Evolutionary conservation across 2,329 filamentous ascomycete genomes (phyloP).

Genomic region (Diaporthe nobilis): DNA sequence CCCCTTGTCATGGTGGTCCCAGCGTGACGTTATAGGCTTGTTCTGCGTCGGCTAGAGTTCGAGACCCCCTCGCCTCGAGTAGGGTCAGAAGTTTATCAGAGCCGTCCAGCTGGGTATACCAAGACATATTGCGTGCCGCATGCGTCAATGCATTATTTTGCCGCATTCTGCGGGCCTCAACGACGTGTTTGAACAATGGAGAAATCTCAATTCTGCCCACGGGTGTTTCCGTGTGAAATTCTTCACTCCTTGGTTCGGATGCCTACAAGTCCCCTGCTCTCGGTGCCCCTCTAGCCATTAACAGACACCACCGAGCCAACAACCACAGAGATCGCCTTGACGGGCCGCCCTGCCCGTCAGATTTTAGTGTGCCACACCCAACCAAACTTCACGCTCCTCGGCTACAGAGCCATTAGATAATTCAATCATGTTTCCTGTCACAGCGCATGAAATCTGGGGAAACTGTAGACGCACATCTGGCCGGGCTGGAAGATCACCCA

Average conservation of each 20-base stretch:
- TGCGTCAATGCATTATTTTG: constrained; percentile 7
- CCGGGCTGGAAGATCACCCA: constrained; percentile 13
- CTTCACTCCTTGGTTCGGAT: neutral
- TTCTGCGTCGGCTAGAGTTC: constrained; percentile 5
- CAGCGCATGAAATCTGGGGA: constrained; percentile 29
- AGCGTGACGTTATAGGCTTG: constrained; percentile 1
- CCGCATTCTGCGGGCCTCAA: neutral
- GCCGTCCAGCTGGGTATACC: neutral
- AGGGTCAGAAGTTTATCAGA: constrained; percentile 8
- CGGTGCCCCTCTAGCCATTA: neutral
- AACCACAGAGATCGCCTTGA: neutral
- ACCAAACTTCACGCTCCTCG: constrained; percentile 8
- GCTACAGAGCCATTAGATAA: constrained; percentile 11
- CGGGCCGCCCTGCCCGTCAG: constrained; percentile 27
- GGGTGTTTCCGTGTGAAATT: neutral
- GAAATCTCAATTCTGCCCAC: neutral
- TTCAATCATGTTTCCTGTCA: constrained; percentile 15
- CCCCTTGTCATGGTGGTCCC: neutral
- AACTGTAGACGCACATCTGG: neutral
- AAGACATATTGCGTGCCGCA: constrained; percentile 11
- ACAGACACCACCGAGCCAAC: neutral
- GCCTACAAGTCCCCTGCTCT: neutral
- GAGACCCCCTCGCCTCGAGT: constrained; percentile 3
- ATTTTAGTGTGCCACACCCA: constrained; percentile 27
- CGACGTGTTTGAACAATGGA: neutral